These are phyloP conservation scores for Globisporangium solare DNA, from an alignment of 352 stramenopile genomes.

Conservation along the genomic window DNA sequence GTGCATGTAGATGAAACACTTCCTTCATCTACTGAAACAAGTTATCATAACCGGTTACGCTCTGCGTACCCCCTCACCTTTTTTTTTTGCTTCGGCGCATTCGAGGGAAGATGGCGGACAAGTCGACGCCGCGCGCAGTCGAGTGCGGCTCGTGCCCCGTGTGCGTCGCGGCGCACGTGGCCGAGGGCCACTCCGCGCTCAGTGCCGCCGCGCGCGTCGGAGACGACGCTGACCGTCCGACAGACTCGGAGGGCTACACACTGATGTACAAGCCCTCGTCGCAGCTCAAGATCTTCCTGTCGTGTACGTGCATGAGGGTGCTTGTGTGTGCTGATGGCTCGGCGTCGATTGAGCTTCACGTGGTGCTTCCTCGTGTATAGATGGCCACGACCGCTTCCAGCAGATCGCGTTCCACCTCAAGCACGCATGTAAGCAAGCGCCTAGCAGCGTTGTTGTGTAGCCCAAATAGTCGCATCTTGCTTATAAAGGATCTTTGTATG, in stretches of 20 bases:
- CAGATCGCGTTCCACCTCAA: slow-evolving; percentile 69
- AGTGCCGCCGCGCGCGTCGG: not conserved
- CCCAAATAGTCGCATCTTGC: too few relatives aligned
- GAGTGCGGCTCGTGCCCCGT: slow-evolving; percentile 4
- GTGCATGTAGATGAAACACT: too few relatives aligned
- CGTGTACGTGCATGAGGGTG: slow-evolving; percentile 30
- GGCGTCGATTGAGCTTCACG: not conserved
- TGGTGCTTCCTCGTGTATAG: slow-evolving; percentile 16
- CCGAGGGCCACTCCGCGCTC: slow-evolving; percentile 3
- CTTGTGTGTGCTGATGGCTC: slow-evolving; percentile 1
- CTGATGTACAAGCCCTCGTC: slow-evolving; percentile 39
- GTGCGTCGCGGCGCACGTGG: slow-evolving; percentile 8
- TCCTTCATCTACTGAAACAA: too few relatives aligned
- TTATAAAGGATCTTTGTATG: slow-evolving; percentile 5
- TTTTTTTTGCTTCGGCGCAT: too few relatives aligned
- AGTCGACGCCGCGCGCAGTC: too few relatives aligned
- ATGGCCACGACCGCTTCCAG: slow-evolving; percentile 74
- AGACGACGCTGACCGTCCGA: too few relatives aligned
- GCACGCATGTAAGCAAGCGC: slow-evolving; percentile 37
- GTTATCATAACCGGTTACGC: too few relatives aligned
- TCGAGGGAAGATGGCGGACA: too few relatives aligned
- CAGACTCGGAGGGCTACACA: slow-evolving; percentile 5
- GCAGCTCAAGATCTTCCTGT: slow-evolving; percentile 71
- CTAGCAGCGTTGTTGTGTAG: not conserved
- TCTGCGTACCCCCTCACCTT: too few relatives aligned